A percentile compares a stretch with the other conserved stretches of the same genome.
Conservation (phyloP, 352 stramenopile species). For the Pilasporangium apinafurcum region DNA sequence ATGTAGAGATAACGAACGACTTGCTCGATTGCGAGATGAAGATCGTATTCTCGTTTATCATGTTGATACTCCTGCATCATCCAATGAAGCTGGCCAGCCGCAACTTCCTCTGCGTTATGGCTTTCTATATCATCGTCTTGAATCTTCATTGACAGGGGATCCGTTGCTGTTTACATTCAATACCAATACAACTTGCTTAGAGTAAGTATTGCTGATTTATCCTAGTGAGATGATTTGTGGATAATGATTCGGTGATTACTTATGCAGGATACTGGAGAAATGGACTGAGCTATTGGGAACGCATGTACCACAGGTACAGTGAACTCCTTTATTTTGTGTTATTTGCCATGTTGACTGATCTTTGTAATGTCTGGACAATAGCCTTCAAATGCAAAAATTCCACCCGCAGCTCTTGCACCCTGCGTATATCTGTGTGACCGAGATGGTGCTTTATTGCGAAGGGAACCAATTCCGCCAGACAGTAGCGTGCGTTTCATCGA, state of each 20-base stretch:
- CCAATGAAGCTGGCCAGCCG: conserved; percentile 8
- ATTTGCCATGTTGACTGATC: not conserved
- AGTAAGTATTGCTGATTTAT: conserved; percentile 15
- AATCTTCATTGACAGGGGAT: conserved; percentile 42
- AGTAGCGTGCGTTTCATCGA: conserved; percentile 37
- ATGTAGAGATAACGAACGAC: conserved; percentile 42
- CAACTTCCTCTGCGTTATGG: conserved; percentile 30
- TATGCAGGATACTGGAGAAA: conserved; percentile 36
- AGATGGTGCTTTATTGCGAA: conserved; percentile 41
- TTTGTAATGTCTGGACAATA: not conserved
- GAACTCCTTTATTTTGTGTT: not conserved
- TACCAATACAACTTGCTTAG: conserved; percentile 46
- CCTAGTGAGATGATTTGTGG: not conserved
- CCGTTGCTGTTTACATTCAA: conserved; percentile 66
- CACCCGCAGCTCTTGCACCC: conserved; percentile 30
- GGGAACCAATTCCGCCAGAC: conserved; percentile 37
- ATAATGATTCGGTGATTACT: not conserved
- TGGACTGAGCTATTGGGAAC: conserved; percentile 43
- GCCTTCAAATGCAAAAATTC: conserved; percentile 21
- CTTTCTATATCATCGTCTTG: conserved; percentile 69
- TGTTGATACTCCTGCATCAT: conserved; percentile 20
- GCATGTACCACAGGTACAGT: conserved; percentile 24
- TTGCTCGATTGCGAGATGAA: conserved; percentile 57
- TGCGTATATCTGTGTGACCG: conserved; percentile 53
- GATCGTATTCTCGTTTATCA: conserved; percentile 74